These are phyloP conservation scores for Beauveria sp. DNA, from an alignment of 2,329 filamentous ascomycete genomes.

Conservation along the genomic window DNA sequence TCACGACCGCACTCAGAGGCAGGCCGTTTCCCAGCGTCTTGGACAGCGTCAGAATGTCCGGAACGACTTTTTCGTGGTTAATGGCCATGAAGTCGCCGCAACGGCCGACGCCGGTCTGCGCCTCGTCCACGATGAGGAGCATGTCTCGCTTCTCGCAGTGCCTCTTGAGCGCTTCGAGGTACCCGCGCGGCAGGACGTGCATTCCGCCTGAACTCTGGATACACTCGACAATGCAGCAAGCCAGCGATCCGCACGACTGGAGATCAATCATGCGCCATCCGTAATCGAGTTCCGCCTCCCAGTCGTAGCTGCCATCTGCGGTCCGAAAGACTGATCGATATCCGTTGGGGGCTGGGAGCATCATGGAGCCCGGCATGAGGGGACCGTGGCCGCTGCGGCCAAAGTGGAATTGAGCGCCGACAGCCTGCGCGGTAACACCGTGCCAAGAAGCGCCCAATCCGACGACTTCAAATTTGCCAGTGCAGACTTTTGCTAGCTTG, in stretches of 20 bases:
- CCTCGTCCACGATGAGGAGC: slow-evolving; percentile 55
- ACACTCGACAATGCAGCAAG: slow-evolving; percentile 56
- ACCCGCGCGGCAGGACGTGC: slow-evolving; percentile 50
- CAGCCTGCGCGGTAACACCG: slow-evolving; percentile 49
- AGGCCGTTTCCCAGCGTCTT: slow-evolving; percentile 56
- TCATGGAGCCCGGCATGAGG: slow-evolving; percentile 47
- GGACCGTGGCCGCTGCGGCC: slow-evolving; percentile 42
- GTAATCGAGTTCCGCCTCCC: slow-evolving; percentile 53
- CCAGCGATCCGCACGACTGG: slow-evolving; percentile 52
- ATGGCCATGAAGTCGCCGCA: slow-evolving; percentile 54
- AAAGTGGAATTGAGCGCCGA: slow-evolving; percentile 47
- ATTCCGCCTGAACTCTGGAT: slow-evolving; percentile 55
- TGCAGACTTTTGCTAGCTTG: slow-evolving; percentile 56
- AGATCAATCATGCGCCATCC: slow-evolving; percentile 54
- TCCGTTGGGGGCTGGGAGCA: slow-evolving; percentile 51
- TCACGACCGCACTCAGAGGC: slow-evolving; percentile 50
- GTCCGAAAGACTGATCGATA: slow-evolving; percentile 54
- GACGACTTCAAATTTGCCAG: slow-evolving; percentile 58
- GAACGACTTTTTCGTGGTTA: slow-evolving; percentile 44
- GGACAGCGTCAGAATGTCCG: slow-evolving; percentile 52
- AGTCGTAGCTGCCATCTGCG: slow-evolving; percentile 53
- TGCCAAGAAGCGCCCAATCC: slow-evolving; percentile 53
- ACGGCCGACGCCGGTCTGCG: slow-evolving; percentile 51
- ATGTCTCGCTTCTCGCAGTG: slow-evolving; percentile 50
- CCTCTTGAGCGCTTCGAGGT: slow-evolving; percentile 46